A percentile compares a stretch with the other conserved stretches of the same genome.
These are phyloP conservation scores for Colletotrichum sidae DNA, from an alignment of 2,329 filamentous ascomycete genomes.

Conservation along the genomic window DNA sequence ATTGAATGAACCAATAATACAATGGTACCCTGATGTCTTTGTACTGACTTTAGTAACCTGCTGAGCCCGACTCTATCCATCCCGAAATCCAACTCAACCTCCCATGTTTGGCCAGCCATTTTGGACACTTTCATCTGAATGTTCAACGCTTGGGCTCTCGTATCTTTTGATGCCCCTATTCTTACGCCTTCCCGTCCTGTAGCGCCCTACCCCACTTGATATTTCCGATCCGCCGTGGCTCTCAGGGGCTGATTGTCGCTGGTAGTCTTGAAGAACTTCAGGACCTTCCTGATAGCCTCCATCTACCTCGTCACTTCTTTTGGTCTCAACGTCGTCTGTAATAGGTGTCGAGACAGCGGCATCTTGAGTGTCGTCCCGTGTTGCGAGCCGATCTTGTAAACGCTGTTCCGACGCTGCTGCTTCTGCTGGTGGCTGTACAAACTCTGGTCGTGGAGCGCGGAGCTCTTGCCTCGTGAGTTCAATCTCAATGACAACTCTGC, in stretches of 20 bases:
- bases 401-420: not conserved
- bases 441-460: slow-evolving; percentile 27
- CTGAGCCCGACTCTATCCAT: too few relatives aligned
- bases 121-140: not conserved
- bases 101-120: not conserved
- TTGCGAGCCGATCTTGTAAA: not conserved
- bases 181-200: not conserved
- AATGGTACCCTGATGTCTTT: too few relatives aligned
- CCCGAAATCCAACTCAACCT: not conserved
- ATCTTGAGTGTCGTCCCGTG: not conserved
- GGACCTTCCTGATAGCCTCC: not conserved
- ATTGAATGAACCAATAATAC: too few relatives aligned
- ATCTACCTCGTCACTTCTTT: not conserved
- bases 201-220: not conserved
- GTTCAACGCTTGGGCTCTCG: slow-evolving; percentile 13
- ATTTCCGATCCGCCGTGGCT: not conserved
- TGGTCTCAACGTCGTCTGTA: not conserved
- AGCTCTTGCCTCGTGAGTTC: slow-evolving; percentile 66
- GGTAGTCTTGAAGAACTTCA: too few relatives aligned
- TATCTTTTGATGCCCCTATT: slow-evolving; percentile 2
- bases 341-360: too few relatives aligned
- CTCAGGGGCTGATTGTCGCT: too few relatives aligned
- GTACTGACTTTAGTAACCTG: too few relatives aligned
- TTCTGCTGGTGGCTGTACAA: not conserved
- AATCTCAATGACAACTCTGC: slow-evolving; percentile 64